Conservation (phyloP, 306 rosid species). For the Vigna mungo region DNA sequence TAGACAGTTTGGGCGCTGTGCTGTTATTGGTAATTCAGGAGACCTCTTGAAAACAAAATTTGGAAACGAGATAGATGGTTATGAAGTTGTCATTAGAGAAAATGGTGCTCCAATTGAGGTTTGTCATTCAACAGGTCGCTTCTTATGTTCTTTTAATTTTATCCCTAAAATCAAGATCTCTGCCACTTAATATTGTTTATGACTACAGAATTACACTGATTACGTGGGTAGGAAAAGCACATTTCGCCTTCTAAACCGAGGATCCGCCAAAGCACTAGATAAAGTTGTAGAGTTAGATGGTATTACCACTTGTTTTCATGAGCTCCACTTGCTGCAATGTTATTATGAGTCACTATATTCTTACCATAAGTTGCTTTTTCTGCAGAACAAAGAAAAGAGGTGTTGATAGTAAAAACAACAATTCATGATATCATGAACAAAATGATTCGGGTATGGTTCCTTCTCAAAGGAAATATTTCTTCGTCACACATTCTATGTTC, state of each 20-base stretch:
- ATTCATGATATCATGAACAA: slow-evolving; percentile 92
- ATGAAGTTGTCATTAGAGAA: slow-evolving; percentile 91
- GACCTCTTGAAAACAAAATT: slow-evolving; percentile 92
- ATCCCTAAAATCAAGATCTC: slow-evolving; percentile 34
- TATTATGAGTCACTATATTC: slow-evolving; percentile 34
- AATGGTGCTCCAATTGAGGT: slow-evolving; percentile 97
- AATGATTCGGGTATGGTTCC: slow-evolving; percentile 74
- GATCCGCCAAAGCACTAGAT: slow-evolving; percentile 97
- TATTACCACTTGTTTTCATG: slow-evolving; percentile 41
- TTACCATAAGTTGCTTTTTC: slow-evolving; percentile 43
- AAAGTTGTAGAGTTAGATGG: slow-evolving; percentile 96
- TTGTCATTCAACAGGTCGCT: slow-evolving; percentile 34
- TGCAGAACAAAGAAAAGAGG: slow-evolving; percentile 93
- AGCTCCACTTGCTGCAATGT: slow-evolving; percentile 29
- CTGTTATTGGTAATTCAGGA: slow-evolving; percentile 97
- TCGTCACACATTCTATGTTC: slow-evolving; percentile 28
- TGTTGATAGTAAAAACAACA: slow-evolving; percentile 86
- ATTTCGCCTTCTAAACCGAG: slow-evolving; percentile 95
- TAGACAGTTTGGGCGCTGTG: slow-evolving; percentile 85
- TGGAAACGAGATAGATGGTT: slow-evolving; percentile 89
- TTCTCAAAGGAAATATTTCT: slow-evolving; percentile 19
- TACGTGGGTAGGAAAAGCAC: slow-evolving; percentile 88
- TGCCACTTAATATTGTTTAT: slow-evolving; percentile 29
- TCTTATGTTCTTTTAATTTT: slow-evolving; percentile 20
- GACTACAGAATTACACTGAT: slow-evolving; percentile 77